A percentile compares a stretch with the other conserved stretches of the same genome.
Evolutionary conservation across 2,329 filamentous ascomycete species (phyloP).

Genomic region (Venturia pyrina): DNA sequence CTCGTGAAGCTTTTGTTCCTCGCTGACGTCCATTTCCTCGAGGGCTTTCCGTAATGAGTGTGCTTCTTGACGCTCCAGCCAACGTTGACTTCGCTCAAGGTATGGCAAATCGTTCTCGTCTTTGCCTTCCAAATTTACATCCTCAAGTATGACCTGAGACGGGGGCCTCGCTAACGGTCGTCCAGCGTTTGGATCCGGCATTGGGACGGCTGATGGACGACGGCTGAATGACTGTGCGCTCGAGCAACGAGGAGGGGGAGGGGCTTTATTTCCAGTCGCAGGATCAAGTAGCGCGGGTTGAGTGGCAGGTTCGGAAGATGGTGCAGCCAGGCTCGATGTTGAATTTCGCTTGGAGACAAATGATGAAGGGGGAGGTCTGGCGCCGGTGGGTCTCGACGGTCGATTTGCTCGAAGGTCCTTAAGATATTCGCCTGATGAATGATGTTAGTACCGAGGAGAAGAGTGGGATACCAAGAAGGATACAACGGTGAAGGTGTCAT

Average conservation of each 20-base stretch:
- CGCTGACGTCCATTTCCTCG: constrained; percentile 60
- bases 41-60: constrained; percentile 60
- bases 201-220: constrained; percentile 22
- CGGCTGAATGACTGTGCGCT: constrained; percentile 19
- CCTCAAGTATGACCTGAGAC: constrained; percentile 2
- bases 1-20: constrained; percentile 54
- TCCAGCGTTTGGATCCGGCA: constrained; percentile 20
- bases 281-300: constrained; percentile 17
- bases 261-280: constrained; percentile 20
- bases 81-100: constrained; percentile 62
- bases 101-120: constrained; percentile 51
- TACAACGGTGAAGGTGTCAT: not conserved
- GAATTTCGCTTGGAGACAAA: constrained; percentile 23
- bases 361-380: constrained; percentile 52
- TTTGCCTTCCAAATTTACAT: not conserved
- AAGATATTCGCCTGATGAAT: constrained; percentile 55
- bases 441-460: constrained; percentile 10
- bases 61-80: constrained; percentile 74
- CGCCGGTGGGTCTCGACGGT: constrained; percentile 58
- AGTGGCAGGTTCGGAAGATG: constrained; percentile 21
- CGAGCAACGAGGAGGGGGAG: constrained; percentile 26
- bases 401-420: constrained; percentile 60
- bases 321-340: constrained; percentile 18
- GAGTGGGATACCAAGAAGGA: constrained; percentile 2
- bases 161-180: constrained; percentile 26